These are phyloP conservation scores for Fusarium chlamydosporum DNA, from an alignment of 2,329 filamentous ascomycete genomes.

Conservation along the genomic window DNA sequence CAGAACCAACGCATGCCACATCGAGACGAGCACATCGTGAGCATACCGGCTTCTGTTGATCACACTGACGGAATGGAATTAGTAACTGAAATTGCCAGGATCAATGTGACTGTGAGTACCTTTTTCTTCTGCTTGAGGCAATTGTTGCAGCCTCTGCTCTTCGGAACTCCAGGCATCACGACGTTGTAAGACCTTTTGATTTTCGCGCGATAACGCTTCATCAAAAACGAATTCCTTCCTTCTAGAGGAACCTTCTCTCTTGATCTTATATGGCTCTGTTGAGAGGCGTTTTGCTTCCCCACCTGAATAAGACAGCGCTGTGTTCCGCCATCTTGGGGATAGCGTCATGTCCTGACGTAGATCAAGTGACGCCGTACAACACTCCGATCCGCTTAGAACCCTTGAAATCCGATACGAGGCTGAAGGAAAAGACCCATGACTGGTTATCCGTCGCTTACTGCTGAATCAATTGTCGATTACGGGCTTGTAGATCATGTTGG, in stretches of 20 bases:
- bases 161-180: conserved; percentile 65
- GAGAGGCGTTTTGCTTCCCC: conserved; percentile 11
- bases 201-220: no score
- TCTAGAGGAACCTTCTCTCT: neutral
- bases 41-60: conserved; percentile 60
- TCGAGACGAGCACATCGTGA: conserved; percentile 61
- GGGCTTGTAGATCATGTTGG: neutral
- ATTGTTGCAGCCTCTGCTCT: conserved; percentile 63
- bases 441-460: neutral
- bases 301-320: conserved; percentile 16
- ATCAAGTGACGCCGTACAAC: conserved; percentile 6
- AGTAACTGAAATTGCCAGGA: neutral
- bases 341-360: conserved; percentile 12
- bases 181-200: neutral
- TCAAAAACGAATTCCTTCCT: neutral
- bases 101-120: conserved; percentile 50
- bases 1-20: conserved; percentile 62
- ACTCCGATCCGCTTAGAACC: neutral
- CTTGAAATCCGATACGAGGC: neutral
- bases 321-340: conserved; percentile 26
- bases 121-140: conserved; percentile 68
- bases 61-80: conserved; percentile 56
- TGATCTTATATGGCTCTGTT: neutral
- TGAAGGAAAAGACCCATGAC: neutral
- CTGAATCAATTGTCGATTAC: neutral